Base-by-base conservation (phyloP, 768 basidiomycete species). In the Boletus subparvulus region DNA sequence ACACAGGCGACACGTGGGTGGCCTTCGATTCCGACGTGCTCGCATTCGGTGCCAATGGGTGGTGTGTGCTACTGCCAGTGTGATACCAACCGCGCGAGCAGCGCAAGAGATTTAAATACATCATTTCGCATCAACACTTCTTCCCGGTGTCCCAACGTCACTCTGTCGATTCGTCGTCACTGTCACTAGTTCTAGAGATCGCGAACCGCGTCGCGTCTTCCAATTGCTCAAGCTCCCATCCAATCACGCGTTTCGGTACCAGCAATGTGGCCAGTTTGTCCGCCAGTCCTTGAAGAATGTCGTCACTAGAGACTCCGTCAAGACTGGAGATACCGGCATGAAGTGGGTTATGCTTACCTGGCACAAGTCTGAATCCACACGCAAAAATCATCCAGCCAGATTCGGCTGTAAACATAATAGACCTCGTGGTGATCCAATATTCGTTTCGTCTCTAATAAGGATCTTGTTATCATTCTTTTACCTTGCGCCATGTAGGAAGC, bases 401-500 rank as follows among this genome's bases (percentile, higher is more conserved):
- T 81, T 69, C 90, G 91, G 70, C 83, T 86, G 69, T 92, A 94
- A n/a, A 92, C 78, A 69, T 92, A 92, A 72, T 94, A 94, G 11
- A 89, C 86, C 60, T 91, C 90, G 61, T 92, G 90, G 63, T 83
- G 86, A 64, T 92, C 90, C 59, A 94, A 71, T 47, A 91, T 84
- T 40, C 77, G 69, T 72, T 88, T 92, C 75, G 86, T 78, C 68
- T 84, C 85, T 43, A 94, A 74, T 36, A 94, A 76, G 64, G 80
- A 86, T 62, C 88, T 82, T 52, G 83, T 69, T 24, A 89, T 76
- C 35, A 73, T 75, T 40, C 87, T 80, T 71, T 80, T 86, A 3
- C 92, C 92, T 53, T 75, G 78, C 8, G 70, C 66, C 41, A 93
- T 75, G 52, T 86, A 64, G 32, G 66, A 65, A 16, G 83, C 84